Evolutionary conservation across 805 yeast species (phyloP).

Genomic region (Schwanniomyces polymorphus): DNA sequence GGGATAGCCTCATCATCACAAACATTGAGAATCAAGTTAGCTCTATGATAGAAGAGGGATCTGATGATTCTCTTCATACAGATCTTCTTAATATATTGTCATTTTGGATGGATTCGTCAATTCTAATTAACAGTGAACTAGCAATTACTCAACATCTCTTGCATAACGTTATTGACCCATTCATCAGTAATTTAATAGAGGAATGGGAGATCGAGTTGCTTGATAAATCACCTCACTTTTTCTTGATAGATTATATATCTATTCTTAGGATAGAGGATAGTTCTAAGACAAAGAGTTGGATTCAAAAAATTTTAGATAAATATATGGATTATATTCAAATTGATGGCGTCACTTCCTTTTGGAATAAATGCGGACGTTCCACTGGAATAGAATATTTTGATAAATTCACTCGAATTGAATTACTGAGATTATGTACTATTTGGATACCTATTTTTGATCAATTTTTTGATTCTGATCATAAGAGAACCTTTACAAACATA

Average conservation of each 20-base stretch:
- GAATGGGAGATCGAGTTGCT: conserved; percentile 12
- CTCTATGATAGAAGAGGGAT: neutral
- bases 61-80: conserved; percentile 2
- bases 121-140: conserved; percentile 11
- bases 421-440: conserved; percentile 7
- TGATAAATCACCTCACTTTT: conserved; percentile 9
- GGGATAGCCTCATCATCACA: conserved; percentile 19
- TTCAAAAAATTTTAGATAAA: conserved; percentile 6
- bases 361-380: conserved; percentile 5
- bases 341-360: conserved; percentile 9
- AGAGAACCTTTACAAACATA: neutral
- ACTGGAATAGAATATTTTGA: neutral
- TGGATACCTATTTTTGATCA: conserved; percentile 16
- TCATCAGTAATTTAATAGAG: conserved; percentile 6
- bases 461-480: neutral
- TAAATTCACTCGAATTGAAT: conserved; percentile 1
- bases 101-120: conserved; percentile 14
- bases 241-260: conserved; percentile 19
- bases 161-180: conserved; percentile 19
- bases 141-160: conserved; percentile 11
- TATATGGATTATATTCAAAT: conserved; percentile 10
- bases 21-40: conserved; percentile 2
- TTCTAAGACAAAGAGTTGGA: neutral
- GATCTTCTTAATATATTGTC: conserved; percentile 11
- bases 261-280: conserved; percentile 8